Evolutionary conservation across 1,284 basidiomycete species (phyloP).

Genomic region (Microbotryum scabiosae): DNA sequence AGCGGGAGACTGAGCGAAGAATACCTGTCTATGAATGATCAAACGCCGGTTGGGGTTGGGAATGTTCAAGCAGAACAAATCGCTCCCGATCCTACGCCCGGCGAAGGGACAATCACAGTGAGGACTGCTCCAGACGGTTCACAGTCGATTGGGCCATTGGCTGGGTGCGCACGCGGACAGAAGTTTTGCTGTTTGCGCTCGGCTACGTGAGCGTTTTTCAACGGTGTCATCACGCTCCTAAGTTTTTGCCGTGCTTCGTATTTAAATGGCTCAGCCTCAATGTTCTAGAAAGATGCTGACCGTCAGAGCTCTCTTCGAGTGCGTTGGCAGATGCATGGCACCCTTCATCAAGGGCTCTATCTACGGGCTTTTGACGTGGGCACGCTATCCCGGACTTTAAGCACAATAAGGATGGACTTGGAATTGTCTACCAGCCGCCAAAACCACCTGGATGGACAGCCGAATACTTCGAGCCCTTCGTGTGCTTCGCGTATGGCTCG

Average conservation of each 20-base stretch:
- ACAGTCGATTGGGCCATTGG: slow-evolving; percentile 3
- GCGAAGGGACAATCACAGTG: not conserved
- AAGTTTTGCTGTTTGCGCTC: slow-evolving; percentile 19
- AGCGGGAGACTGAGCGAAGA: not conserved
- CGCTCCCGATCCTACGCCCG: too few relatives aligned
- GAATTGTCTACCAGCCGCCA: slow-evolving; percentile 51
- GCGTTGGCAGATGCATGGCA: slow-evolving; percentile 70
- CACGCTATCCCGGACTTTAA: slow-evolving; percentile 82
- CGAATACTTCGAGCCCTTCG: slow-evolving; percentile 76
- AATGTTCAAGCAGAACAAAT: slow-evolving; percentile 12
- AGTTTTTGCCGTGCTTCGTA: slow-evolving; percentile 35
- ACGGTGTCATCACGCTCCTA: slow-evolving; percentile 21
- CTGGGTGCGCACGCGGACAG: not conserved
- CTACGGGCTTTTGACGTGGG: slow-evolving; percentile 82
- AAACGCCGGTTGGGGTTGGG: slow-evolving; percentile 30
- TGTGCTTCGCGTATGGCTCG: slow-evolving; percentile 82
- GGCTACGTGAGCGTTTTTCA: slow-evolving; percentile 13
- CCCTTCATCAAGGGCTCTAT: slow-evolving; percentile 71
- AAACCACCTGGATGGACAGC: slow-evolving; percentile 50
- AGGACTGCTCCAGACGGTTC: slow-evolving; percentile 3
- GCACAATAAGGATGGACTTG: slow-evolving; percentile 90
- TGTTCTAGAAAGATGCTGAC: slow-evolving; percentile 45
- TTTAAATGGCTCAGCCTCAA: slow-evolving; percentile 40
- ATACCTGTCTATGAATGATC: slow-evolving; percentile 25
- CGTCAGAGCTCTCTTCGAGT: slow-evolving; percentile 46